Percentiles rank a stretch among this genome's conserved stretches.
phyloP scores from a whole-genome alignment of 805 yeast species.

The Teunomyces tritomae region DNA sequence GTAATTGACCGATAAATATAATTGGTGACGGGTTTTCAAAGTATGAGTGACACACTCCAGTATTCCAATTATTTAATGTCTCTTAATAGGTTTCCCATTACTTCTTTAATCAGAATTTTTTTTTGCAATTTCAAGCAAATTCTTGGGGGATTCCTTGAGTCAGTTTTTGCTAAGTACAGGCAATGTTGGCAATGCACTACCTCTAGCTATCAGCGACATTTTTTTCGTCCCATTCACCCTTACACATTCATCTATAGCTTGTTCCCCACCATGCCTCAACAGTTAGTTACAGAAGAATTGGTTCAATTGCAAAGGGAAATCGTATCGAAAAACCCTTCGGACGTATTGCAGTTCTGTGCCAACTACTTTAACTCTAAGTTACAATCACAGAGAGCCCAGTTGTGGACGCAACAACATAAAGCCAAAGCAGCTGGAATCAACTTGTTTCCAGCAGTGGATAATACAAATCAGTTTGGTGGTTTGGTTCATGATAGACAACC shows the following conservation, averaged over 20 bases:
- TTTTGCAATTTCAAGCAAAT: no score
- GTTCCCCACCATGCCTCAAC: conserved; percentile 11
- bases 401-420: conserved; percentile 49
- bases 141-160: neutral
- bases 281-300: conserved; percentile 46
- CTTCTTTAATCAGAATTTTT: neutral
- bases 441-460: conserved; percentile 40
- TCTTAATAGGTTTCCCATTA: no score
- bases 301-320: conserved; percentile 60
- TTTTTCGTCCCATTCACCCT: conserved; percentile 2
- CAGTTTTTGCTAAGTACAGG: neutral
- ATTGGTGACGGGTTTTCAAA: neutral
- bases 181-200: neutral
- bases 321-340: conserved; percentile 54
- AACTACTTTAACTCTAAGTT: conserved; percentile 64
- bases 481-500: conserved; percentile 38
- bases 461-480: conserved; percentile 29
- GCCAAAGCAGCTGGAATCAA: conserved; percentile 52
- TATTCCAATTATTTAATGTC: no score
- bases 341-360: conserved; percentile 72
- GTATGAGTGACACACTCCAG: no score
- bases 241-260: neutral
- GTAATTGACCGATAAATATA: neutral
- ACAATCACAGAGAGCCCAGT: conserved; percentile 54
- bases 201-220: conserved; percentile 1